Conservation (phyloP, 208 protist genomes). For the Wallacemonas sp. region DNA sequence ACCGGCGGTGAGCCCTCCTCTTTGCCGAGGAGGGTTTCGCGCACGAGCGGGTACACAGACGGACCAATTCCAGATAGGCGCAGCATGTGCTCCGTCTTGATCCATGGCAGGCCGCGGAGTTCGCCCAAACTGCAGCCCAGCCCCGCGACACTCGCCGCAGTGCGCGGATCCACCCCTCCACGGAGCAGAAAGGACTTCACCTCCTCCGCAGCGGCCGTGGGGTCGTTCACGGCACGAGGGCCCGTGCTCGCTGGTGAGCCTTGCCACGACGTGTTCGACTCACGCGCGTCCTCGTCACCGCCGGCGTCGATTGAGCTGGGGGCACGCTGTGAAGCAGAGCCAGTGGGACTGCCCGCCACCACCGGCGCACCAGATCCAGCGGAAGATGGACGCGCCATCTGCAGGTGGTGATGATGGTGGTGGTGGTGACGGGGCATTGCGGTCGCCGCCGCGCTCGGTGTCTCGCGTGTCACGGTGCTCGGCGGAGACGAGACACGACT, state of each 20-base stretch:
- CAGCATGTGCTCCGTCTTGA: conserved; percentile 7
- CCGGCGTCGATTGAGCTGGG: conserved; percentile 10
- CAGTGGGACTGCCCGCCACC: no score
- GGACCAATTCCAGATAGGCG: not conserved
- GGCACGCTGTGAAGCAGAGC: not conserved
- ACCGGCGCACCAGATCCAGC: not conserved
- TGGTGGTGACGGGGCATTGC: conserved; percentile 16
- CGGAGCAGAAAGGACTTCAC: not conserved
- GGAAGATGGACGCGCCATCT: not conserved
- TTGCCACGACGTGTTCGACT: not conserved
- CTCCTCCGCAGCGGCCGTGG: not conserved
- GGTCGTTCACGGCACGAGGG: not conserved
- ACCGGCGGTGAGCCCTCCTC: not conserved
- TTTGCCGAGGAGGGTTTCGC: not conserved
- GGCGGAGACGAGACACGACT: not conserved
- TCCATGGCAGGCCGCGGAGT: conserved; percentile 9
- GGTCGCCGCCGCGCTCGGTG: not conserved
- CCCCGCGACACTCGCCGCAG: not conserved
- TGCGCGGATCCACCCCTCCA: conserved; percentile 1
- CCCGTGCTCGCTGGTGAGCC: not conserved
- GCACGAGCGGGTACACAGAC: not conserved
- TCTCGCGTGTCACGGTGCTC: not conserved
- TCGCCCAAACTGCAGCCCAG: not conserved
- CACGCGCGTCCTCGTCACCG: not conserved
- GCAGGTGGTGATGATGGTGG: conserved; percentile 32